These are phyloP conservation scores for Rachicladosporium sp. DNA, from an alignment of 2,329 filamentous ascomycete genomes.

Conservation along the genomic window DNA sequence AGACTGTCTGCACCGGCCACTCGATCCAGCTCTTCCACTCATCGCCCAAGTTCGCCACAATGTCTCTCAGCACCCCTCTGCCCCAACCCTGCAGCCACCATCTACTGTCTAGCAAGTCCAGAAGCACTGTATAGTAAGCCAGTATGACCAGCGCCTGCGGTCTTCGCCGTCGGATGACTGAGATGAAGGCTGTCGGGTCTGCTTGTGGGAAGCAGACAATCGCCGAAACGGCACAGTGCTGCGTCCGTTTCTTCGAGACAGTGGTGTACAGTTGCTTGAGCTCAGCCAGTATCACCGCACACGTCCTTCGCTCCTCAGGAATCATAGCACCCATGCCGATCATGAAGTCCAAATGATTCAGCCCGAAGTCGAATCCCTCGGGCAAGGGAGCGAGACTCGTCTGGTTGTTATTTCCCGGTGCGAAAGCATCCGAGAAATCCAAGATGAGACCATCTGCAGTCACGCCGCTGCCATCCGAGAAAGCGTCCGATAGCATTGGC, in stretches of 20 bases:
- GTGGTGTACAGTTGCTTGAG: constrained; percentile 15
- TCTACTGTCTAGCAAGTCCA: constrained; percentile 15
- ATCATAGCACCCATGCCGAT: constrained; percentile 19
- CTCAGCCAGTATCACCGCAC: constrained; percentile 16
- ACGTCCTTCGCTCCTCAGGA: constrained; percentile 15
- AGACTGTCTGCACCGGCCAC: constrained; percentile 17
- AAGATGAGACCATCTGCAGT: no score
- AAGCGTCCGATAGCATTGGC: constrained; percentile 13
- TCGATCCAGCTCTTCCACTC: constrained; percentile 20
- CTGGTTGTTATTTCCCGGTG: no score
- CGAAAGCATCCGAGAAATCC: no score
- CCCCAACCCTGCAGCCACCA: constrained; percentile 21
- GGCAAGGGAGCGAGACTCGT: constrained; percentile 6
- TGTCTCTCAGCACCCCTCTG: constrained; percentile 13
- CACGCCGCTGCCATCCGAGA: constrained; percentile 2
- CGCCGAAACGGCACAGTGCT: constrained; percentile 11
- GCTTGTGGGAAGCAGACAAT: constrained; percentile 21
- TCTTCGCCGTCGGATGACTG: constrained; percentile 14
- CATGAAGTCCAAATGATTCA: constrained; percentile 22
- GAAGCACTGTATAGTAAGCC: constrained; percentile 19
- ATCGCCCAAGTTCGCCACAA: constrained; percentile 13
- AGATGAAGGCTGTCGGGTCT: constrained; percentile 14
- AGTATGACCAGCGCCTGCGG: constrained; percentile 20
- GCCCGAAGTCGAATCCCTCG: constrained; percentile 18
- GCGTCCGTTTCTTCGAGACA: constrained; percentile 8